phyloP scores from a whole-genome alignment of 148 eudicot genomes.

The Fagopyrum esculentum region DNA sequence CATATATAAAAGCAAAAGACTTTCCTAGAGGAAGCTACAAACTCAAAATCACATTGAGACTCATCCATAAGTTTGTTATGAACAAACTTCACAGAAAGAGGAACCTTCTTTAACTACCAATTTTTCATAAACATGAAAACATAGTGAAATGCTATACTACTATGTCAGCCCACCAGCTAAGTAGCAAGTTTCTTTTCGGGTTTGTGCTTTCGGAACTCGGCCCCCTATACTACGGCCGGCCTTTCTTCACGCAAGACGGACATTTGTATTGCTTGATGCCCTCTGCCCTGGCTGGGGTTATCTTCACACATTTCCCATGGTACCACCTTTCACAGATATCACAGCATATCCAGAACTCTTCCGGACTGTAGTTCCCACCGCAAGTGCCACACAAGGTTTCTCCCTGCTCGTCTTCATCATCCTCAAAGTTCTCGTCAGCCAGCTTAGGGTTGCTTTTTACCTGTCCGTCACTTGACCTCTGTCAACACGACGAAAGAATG shows the following conservation, averaged over 20 bases:
- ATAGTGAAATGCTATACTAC: conserved; percentile 10
- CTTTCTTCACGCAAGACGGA: conserved; percentile 75
- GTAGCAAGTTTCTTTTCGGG: not conserved
- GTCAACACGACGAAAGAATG: conserved; percentile 15
- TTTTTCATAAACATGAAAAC: conserved; percentile 5
- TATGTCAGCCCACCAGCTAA: not conserved
- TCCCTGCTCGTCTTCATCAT: conserved; percentile 75
- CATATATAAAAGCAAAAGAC: not conserved
- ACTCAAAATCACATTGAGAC: conserved; percentile 1
- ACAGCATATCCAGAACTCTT: conserved; percentile 89
- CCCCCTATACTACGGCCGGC: conserved; percentile 40
- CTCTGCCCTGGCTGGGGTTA: conserved; percentile 82
- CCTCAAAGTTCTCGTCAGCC: conserved; percentile 56
- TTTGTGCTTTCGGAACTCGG: not conserved
- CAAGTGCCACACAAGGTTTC: conserved; percentile 75
- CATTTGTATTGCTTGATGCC: conserved; percentile 87
- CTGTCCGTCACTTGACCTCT: conserved; percentile 80
- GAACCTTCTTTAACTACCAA: not conserved
- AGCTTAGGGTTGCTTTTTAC: conserved; percentile 26
- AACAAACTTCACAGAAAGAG: conserved; percentile 2
- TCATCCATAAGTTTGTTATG: not conserved
- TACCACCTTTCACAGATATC: conserved; percentile 84
- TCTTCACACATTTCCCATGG: conserved; percentile 85
- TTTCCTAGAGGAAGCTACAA: conserved; percentile 2
- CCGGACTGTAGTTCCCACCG: conserved; percentile 73